phyloP scores from a whole-genome alignment of 805 yeast species.

The Cyberlindnera lachancei region DNA sequence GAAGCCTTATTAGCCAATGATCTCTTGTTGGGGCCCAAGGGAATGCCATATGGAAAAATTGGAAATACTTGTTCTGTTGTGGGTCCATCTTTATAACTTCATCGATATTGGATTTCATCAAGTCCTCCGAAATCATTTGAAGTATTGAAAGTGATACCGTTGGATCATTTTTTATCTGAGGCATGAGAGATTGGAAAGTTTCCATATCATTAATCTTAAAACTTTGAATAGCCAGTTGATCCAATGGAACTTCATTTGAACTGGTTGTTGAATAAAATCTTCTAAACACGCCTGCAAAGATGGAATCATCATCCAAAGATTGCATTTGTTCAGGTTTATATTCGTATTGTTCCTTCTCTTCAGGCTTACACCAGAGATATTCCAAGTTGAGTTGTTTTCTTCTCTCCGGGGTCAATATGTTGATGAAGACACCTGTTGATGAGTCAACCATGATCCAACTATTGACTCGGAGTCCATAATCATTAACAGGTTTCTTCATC shows the following conservation, averaged over 20 bases:
- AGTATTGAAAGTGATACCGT: constrained; percentile 6
- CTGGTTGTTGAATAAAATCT: constrained; percentile 30
- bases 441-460: constrained; percentile 83
- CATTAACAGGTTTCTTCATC: constrained; percentile 43
- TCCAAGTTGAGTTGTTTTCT: constrained; percentile 67
- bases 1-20: constrained; percentile 12
- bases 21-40: constrained; percentile 13
- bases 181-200: constrained; percentile 1
- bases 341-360: constrained; percentile 25
- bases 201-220: constrained; percentile 9
- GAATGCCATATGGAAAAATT: constrained; percentile 7
- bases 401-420: constrained; percentile 65
- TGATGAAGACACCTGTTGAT: constrained; percentile 53
- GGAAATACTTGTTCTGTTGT: not conserved
- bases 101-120: constrained; percentile 3
- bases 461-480: constrained; percentile 50
- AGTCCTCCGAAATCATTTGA: constrained; percentile 2
- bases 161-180: constrained; percentile 4
- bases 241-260: constrained; percentile 4
- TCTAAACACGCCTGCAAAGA: constrained; percentile 37
- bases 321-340: constrained; percentile 4
- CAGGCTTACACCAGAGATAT: constrained; percentile 42
- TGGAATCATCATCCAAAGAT: constrained; percentile 28
- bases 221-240: constrained; percentile 7
- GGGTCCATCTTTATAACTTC: constrained; percentile 1